These are phyloP conservation scores for Oryza punctata DNA, from an alignment of 176 grass and related monocot genomes.

Conservation along the genomic window DNA sequence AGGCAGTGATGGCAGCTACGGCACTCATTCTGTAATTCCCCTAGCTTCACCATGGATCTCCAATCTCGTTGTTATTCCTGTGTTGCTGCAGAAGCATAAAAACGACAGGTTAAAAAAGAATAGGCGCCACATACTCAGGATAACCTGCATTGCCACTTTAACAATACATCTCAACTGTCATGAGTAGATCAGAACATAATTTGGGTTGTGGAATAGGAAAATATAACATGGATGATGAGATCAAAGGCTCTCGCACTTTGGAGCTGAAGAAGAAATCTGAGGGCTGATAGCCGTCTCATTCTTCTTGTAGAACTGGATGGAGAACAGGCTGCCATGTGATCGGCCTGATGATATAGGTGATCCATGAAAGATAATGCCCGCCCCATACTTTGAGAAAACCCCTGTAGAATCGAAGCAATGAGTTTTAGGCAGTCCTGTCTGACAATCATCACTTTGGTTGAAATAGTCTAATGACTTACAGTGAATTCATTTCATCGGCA, in stretches of 20 bases:
- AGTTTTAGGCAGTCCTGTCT: neutral
- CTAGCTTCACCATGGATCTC: conserved; percentile 38
- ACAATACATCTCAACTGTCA: neutral
- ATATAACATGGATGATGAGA: neutral
- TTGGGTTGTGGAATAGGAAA: neutral
- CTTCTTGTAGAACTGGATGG: conserved; percentile 59
- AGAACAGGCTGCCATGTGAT: conserved; percentile 39
- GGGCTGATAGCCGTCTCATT: conserved; percentile 19
- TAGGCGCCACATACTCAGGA: neutral
- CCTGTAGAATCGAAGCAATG: conserved; percentile 33
- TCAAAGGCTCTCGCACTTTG: conserved; percentile 27
- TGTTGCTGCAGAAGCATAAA: conserved; percentile 34
- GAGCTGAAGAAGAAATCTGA: conserved; percentile 36
- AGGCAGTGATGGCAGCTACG: neutral
- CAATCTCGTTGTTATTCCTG: conserved; percentile 22
- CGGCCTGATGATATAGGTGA: conserved; percentile 40
- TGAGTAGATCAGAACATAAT: conserved; percentile 3
- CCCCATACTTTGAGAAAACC: conserved; percentile 46
- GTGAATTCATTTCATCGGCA: conserved; percentile 43
- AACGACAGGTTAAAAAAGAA: neutral
- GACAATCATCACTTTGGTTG: neutral
- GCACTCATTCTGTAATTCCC: conserved; percentile 25
- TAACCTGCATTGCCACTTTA: neutral
- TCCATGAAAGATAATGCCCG: conserved; percentile 46
- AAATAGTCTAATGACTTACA: conserved; percentile 38